These are phyloP conservation scores for Fusarium stilboides DNA, from an alignment of 2,329 filamentous ascomycete species.

Conservation along the genomic window DNA sequence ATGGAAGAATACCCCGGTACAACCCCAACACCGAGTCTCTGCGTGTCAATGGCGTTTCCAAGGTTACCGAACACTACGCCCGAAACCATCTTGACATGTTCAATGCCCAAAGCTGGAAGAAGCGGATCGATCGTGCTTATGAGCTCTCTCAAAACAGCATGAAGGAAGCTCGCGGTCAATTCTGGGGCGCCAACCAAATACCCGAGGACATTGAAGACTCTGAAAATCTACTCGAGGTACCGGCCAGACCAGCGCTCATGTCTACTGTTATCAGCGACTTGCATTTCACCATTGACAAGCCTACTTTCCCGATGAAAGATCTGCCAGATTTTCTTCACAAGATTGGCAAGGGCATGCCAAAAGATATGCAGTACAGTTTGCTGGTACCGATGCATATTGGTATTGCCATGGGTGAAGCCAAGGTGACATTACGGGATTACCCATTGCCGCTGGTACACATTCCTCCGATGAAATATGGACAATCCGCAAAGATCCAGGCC, in stretches of 20 bases:
- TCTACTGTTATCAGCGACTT: constrained; percentile 86
- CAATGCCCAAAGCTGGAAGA: constrained; percentile 93
- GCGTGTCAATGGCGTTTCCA: constrained; percentile 79
- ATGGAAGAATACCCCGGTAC: constrained; percentile 74
- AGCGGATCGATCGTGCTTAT: constrained; percentile 85
- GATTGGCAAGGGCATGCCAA: constrained; percentile 97
- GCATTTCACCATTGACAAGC: constrained; percentile 89
- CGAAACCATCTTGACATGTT: constrained; percentile 81
- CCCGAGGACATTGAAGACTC: constrained; percentile 86
- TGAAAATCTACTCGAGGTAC: constrained; percentile 89
- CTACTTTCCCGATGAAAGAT: constrained; percentile 87
- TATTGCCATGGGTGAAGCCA: constrained; percentile 90
- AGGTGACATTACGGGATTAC: constrained; percentile 91
- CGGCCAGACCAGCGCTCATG: constrained; percentile 87
- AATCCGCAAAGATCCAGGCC: constrained; percentile 84
- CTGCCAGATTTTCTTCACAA: constrained; percentile 87
- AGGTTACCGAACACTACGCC: constrained; percentile 83
- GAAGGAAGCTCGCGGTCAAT: constrained; percentile 82
- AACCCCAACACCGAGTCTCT: constrained; percentile 79
- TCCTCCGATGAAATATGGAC: constrained; percentile 82
- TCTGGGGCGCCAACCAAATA: constrained; percentile 86
- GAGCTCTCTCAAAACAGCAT: constrained; percentile 79
- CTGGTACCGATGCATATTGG: constrained; percentile 91
- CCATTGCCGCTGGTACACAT: constrained; percentile 93
- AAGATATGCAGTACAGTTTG: constrained; percentile 90